Evolutionary conservation across 202 grass and related monocot species (phyloP).

Genomic region (Eragrostis tef): DNA sequence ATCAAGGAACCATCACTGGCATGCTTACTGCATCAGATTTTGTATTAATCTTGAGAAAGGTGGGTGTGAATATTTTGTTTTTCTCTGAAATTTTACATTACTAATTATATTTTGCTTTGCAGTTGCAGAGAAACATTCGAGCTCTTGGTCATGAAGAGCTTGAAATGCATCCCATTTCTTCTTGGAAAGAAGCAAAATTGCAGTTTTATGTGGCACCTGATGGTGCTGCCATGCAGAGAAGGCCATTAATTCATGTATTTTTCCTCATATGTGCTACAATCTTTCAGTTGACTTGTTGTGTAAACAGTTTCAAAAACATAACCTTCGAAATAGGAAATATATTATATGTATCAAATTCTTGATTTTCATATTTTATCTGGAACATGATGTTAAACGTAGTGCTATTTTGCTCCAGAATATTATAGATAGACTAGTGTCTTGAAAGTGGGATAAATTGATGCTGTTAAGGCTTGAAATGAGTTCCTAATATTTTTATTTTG

Average conservation of each 20-base stretch:
- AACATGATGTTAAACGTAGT: constrained; percentile 5
- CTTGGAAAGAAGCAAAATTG: constrained; percentile 76
- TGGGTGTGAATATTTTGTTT: constrained; percentile 39
- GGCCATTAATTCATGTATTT: constrained; percentile 68
- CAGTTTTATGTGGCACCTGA: constrained; percentile 45
- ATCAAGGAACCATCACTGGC: constrained; percentile 52
- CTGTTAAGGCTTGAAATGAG: background rate
- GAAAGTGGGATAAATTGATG: constrained; percentile 6
- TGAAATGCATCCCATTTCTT: constrained; percentile 73
- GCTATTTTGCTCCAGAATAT: background rate
- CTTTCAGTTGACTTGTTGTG: constrained; percentile 29
- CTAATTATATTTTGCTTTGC: constrained; percentile 32
- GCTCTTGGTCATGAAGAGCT: constrained; percentile 66
- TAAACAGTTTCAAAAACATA: constrained; percentile 19
- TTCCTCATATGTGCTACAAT: constrained; percentile 30
- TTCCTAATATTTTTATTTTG: background rate
- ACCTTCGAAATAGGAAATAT: constrained; percentile 14
- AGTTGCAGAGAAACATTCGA: constrained; percentile 69
- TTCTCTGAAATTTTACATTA: constrained; percentile 30
- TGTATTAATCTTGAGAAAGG: constrained; percentile 74
- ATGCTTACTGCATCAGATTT: constrained; percentile 78
- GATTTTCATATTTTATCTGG: background rate
- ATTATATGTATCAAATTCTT: background rate
- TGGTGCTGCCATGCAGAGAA: constrained; percentile 52
- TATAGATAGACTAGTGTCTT: constrained; percentile 7